Base-by-base conservation (phyloP, 306 rosid genomes). In the Pachyrhizus erosus region DNA sequence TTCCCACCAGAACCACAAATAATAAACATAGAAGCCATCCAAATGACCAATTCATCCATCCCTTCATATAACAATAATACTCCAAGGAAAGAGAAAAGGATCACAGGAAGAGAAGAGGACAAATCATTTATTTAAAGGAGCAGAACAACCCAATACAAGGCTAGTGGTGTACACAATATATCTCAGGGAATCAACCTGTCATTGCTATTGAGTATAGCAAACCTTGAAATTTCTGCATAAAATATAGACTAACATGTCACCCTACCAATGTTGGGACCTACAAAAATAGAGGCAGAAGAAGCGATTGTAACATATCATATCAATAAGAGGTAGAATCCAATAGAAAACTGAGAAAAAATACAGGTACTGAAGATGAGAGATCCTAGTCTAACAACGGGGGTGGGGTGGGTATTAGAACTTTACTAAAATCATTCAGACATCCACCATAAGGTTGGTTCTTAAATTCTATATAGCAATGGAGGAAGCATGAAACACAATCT, bases 221-320 rank as follows among this genome's bases (percentile, higher is more conserved):
- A 42, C 82, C 84, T 86, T 91, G 90, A 76, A 93, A 75, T 82
- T 90, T 90, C 97, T 94, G 97, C 89, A 86, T 21, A 84, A 81
- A 48, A 83, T 57, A 77, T 49, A 9, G 66, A 79, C 52, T 42
- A 78, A 64, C 55, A 77, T 20, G 82, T 89, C 72, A 88, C 3
- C 5, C 70, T 72, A 71, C 27, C 23, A 61, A 69, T 17, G 20
- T 75, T 7, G 29, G 42, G 55, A 62, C 71, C 48, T 14, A 69
- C 70, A 45, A 45, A 52, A 15, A 57, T 27, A 58, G 51, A 66
- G 26, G 60, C 33, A 29, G 48, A 83, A 83, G 46, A 49, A 80
- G 45, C 57, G 39, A 69, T 60, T 23, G 67, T 29, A 26, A 26
- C 67, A 60, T 26, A 69, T 70, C 62, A 70, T 54, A 77, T 70